Conservation (phyloP, 1,284 basidiomycete species). For the Ceratobasidium theobromae region DNA sequence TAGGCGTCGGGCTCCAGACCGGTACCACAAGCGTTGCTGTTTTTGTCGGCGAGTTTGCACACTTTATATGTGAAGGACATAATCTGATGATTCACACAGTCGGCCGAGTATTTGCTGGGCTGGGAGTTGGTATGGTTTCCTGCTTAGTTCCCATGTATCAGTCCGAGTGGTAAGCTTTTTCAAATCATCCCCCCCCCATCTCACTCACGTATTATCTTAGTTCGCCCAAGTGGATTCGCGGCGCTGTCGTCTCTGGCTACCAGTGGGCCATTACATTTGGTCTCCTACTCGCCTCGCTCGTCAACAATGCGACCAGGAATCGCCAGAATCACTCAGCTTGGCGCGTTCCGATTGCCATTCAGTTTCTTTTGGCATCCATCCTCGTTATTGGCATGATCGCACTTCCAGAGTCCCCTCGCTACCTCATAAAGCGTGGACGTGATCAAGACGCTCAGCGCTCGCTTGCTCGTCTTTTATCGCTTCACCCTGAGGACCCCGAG, state of each 20-base stretch:
- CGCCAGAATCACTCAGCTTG: conserved; percentile 62
- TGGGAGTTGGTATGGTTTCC: conserved; percentile 67
- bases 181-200: background rate
- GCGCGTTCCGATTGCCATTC: conserved; percentile 76
- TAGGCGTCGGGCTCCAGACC: conserved; percentile 66
- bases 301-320: conserved; percentile 74
- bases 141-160: conserved; percentile 47
- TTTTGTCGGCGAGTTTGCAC: conserved; percentile 11
- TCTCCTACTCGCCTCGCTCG: conserved; percentile 70
- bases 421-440: conserved; percentile 70
- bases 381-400: conserved; percentile 62
- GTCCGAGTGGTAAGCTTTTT: conserved; percentile 40
- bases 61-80: background rate
- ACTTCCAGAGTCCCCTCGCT: conserved; percentile 85
- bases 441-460: conserved; percentile 61
- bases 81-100: conserved; percentile 43
- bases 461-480: conserved; percentile 63
- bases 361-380: conserved; percentile 67
- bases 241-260: conserved; percentile 78
- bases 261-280: conserved; percentile 85
- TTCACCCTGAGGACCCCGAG: conserved; percentile 52
- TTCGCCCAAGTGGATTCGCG: conserved; percentile 74
- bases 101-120: conserved; percentile 81
- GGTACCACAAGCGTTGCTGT: conserved; percentile 17
- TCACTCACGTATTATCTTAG: conserved; percentile 38